These are phyloP conservation scores for Quercus tomentella DNA, from an alignment of 331 rosid species.

Conservation along the genomic window DNA sequence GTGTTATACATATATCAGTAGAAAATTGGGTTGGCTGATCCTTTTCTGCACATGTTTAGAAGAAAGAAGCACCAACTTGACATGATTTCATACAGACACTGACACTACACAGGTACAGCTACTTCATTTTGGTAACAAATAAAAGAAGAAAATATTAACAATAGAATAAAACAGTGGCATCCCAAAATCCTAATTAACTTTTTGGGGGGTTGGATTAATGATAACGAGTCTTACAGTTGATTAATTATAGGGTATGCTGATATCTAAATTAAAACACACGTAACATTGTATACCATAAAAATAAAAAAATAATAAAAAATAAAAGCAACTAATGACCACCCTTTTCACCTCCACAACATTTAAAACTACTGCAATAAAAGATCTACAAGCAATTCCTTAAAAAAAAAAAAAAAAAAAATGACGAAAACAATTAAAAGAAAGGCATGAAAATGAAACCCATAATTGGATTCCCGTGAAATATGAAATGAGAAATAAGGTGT, in stretches of 20 bases:
- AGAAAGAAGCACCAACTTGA: not conserved
- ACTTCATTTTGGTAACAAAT: not conserved
- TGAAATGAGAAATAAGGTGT: not conserved
- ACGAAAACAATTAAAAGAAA: constrained; percentile 27
- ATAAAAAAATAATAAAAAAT: not conserved
- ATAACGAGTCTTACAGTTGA: not conserved
- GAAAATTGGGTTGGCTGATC: not conserved
- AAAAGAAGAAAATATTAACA: not conserved
- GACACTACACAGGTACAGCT: not conserved
- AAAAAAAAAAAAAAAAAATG: too few relatives aligned
- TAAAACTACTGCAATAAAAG: not conserved
- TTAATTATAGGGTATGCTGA: too few relatives aligned
- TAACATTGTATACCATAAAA: not conserved
- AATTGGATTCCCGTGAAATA: not conserved
- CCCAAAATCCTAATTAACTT: not conserved
- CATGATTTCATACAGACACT: not conserved
- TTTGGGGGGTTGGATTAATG: not conserved
- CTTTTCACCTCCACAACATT: too few relatives aligned
- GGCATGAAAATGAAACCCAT: constrained; percentile 15
- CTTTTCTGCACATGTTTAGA: not conserved
- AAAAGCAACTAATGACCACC: too few relatives aligned
- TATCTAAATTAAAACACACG: too few relatives aligned
- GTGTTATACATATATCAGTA: not conserved
- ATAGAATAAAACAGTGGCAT: not conserved
- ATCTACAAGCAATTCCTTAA: not conserved